Evolutionary conservation across 2,329 filamentous ascomycete species (phyloP).

Genomic region (Aspergillus viridinutans): DNA sequence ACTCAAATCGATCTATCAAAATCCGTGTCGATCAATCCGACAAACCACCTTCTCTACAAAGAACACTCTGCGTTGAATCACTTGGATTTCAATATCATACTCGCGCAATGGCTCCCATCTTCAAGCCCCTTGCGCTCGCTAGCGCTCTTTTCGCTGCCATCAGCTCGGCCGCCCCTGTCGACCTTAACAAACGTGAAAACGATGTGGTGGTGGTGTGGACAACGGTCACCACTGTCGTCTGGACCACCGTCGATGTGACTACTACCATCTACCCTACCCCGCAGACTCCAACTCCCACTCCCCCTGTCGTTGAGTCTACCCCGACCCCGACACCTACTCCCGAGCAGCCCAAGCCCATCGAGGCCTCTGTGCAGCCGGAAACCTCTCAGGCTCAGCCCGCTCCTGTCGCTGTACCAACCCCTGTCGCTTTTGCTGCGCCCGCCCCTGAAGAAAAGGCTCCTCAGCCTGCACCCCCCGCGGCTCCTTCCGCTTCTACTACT

Average conservation of each 20-base stretch:
- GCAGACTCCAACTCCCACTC: slow-evolving; percentile 18
- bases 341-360: slow-evolving; percentile 5
- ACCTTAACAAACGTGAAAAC: slow-evolving; percentile 32
- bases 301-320: slow-evolving; percentile 11
- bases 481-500: slow-evolving; percentile 12
- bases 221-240: slow-evolving; percentile 46
- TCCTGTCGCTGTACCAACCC: slow-evolving; percentile 5
- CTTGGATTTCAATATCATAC: slow-evolving; percentile 7
- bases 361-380: slow-evolving; percentile 10
- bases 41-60: not conserved
- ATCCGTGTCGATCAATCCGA: not conserved
- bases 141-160: slow-evolving; percentile 32
- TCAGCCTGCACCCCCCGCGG: not conserved
- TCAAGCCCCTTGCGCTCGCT: slow-evolving; percentile 34
- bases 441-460: not conserved
- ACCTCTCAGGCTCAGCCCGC: slow-evolving; percentile 11
- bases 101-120: slow-evolving; percentile 33
- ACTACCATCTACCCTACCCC: slow-evolving; percentile 43
- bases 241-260: slow-evolving; percentile 47
- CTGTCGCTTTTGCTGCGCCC: not conserved
- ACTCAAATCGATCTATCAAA: not conserved
- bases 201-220: slow-evolving; percentile 46
- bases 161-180: slow-evolving; percentile 27
- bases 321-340: slow-evolving; percentile 6
- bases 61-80: not conserved